Percentiles rank a stretch among this genome's conserved stretches.
phyloP scores from a whole-genome alignment of 306 rosid genomes.

The Cicer bijugum region DNA sequence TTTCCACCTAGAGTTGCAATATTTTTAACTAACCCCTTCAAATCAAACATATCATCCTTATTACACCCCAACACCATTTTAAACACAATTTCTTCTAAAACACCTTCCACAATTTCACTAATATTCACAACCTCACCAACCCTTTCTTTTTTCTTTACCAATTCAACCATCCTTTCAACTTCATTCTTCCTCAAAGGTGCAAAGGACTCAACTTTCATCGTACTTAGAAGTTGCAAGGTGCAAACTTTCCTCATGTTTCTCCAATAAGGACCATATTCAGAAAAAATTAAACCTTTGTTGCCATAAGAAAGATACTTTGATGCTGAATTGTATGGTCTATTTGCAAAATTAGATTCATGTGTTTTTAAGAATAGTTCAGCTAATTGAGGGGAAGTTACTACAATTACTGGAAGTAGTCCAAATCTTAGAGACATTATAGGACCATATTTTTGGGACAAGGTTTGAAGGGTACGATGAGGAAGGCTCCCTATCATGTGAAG shows the following conservation, averaged over 20 bases:
- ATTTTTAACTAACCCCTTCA: slow-evolving; percentile 28
- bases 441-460: slow-evolving; percentile 54
- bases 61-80: slow-evolving; percentile 35
- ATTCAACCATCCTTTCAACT: neutral
- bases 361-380: slow-evolving; percentile 66
- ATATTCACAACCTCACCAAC: slow-evolving; percentile 39
- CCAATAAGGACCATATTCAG: slow-evolving; percentile 51
- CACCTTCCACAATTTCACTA: neutral
- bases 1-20: neutral
- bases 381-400: slow-evolving; percentile 50
- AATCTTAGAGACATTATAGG: slow-evolving; percentile 53
- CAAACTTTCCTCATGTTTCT: slow-evolving; percentile 50
- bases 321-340: slow-evolving; percentile 32
- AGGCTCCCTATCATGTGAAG: slow-evolving; percentile 50
- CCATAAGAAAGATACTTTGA: slow-evolving; percentile 12
- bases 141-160: neutral
- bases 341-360: slow-evolving; percentile 45
- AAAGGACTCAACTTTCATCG: slow-evolving; percentile 27
- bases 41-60: slow-evolving; percentile 18
- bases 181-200: slow-evolving; percentile 42
- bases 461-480: slow-evolving; percentile 50
- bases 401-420: slow-evolving; percentile 47
- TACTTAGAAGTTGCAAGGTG: slow-evolving; percentile 25
- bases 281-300: slow-evolving; percentile 35
- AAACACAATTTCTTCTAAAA: neutral